These are phyloP conservation scores for Leccinum disarticulatum DNA, from an alignment of 768 basidiomycete genomes.

Conservation along the genomic window DNA sequence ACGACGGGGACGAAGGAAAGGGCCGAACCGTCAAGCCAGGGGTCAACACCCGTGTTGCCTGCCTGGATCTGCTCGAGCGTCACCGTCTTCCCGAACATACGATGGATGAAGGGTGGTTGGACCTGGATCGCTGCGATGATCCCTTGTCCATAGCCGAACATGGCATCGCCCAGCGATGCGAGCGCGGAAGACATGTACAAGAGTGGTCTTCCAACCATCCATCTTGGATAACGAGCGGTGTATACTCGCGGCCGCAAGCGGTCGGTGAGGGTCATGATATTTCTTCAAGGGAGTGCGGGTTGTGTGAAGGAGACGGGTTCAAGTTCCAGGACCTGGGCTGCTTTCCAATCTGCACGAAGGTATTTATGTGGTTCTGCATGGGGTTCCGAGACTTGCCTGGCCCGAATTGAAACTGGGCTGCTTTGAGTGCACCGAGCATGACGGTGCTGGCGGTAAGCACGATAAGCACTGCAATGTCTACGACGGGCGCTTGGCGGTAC, in stretches of 20 bases:
- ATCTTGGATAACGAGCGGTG: constrained; percentile 48
- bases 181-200: constrained; percentile 52
- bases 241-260: constrained; percentile 39
- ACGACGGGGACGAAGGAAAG: not conserved
- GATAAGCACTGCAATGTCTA: constrained; percentile 3
- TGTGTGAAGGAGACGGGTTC: not conserved
- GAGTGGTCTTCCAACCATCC: constrained; percentile 50
- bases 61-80: constrained; percentile 45
- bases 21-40: constrained; percentile 45
- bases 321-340: not conserved
- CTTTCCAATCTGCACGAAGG: not conserved
- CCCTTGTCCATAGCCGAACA: constrained; percentile 57
- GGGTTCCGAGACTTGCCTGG: constrained; percentile 19
- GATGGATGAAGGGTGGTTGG: constrained; percentile 50
- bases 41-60: constrained; percentile 43
- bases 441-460: not conserved
- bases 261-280: constrained; percentile 25
- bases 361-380: constrained; percentile 25
- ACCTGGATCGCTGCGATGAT: constrained; percentile 52
- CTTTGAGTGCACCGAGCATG: not conserved
- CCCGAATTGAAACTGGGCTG: constrained; percentile 21
- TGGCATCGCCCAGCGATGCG: constrained; percentile 56
- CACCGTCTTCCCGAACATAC: constrained; percentile 48
- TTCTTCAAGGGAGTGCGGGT: constrained; percentile 13
- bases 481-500: not conserved